Percentiles rank a stretch among this genome's conserved stretches.
Conservation (phyloP, 306 rosid genomes). For the Myrica gale region DNA sequence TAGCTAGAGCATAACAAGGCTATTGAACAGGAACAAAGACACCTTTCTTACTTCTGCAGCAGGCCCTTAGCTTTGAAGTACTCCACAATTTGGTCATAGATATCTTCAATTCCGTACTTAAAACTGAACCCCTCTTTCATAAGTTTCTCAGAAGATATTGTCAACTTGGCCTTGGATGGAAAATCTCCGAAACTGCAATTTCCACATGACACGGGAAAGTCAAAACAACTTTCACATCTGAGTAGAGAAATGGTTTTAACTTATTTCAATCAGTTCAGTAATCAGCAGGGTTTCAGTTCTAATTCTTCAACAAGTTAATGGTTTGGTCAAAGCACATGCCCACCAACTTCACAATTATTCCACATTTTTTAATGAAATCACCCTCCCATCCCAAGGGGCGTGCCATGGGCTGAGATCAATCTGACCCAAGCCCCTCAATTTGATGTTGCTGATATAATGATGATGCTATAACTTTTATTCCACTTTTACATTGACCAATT, state of each 20-base stretch:
- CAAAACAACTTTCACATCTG: background rate
- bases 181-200: slow-evolving; percentile 57
- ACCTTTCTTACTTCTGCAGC: slow-evolving; percentile 38
- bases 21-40: background rate
- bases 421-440: too few species aligned
- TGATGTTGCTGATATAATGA: background rate
- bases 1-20: slow-evolving; percentile 7
- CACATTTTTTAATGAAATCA: background rate
- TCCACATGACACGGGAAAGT: slow-evolving; percentile 9
- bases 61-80: slow-evolving; percentile 60
- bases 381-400: too few species aligned
- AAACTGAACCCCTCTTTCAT: slow-evolving; percentile 73
- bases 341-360: background rate
- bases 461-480: too few species aligned
- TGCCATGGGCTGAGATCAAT: too few species aligned
- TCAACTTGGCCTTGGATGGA: slow-evolving; percentile 59
- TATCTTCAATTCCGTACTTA: slow-evolving; percentile 58
- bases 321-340: background rate
- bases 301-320: slow-evolving; percentile 6
- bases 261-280: slow-evolving; percentile 1
- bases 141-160: slow-evolving; percentile 64
- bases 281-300: background rate
- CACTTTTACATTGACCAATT: too few species aligned
- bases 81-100: slow-evolving; percentile 61
- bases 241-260: background rate